phyloP scores from a whole-genome alignment of 73 alveolate species.

The Durusdinium trenchii region DNA sequence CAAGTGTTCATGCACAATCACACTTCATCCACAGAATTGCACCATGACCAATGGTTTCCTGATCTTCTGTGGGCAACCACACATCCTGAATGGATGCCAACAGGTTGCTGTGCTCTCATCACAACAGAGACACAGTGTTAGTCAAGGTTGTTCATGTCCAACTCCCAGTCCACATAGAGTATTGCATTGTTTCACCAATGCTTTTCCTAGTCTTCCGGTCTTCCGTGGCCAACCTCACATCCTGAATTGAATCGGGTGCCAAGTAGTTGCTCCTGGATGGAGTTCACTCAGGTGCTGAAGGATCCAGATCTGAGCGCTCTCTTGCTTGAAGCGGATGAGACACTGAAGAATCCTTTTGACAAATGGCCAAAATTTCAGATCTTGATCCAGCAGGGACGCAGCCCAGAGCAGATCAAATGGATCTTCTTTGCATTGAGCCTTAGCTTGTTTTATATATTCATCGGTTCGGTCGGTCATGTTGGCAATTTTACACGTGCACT shows the following conservation, averaged over 20 bases:
- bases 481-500: too few species aligned
- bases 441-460: background rate
- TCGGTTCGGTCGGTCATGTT: too few species aligned
- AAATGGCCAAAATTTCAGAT: constrained; percentile 19
- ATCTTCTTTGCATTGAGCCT: background rate
- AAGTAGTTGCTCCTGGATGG: background rate
- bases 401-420: background rate
- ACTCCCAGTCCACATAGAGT: too few species aligned
- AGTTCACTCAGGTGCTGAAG: background rate
- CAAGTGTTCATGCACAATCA: background rate
- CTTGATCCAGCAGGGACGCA: background rate
- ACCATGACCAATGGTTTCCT: background rate
- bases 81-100: background rate
- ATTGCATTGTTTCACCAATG: too few species aligned
- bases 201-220: too few species aligned
- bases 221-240: background rate
- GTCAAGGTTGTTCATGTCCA: too few species aligned
- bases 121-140: too few species aligned
- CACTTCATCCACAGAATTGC: background rate
- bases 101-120: background rate
- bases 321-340: constrained; percentile 1
- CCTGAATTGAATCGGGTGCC: background rate
- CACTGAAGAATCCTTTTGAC: background rate
- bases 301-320: background rate
- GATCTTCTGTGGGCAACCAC: too few species aligned